A percentile compares a stretch with the other conserved stretches of the same genome.
Evolutionary conservation across 2,329 filamentous ascomycete genomes (phyloP).

Genomic region (Fusarium xylarioides): DNA sequence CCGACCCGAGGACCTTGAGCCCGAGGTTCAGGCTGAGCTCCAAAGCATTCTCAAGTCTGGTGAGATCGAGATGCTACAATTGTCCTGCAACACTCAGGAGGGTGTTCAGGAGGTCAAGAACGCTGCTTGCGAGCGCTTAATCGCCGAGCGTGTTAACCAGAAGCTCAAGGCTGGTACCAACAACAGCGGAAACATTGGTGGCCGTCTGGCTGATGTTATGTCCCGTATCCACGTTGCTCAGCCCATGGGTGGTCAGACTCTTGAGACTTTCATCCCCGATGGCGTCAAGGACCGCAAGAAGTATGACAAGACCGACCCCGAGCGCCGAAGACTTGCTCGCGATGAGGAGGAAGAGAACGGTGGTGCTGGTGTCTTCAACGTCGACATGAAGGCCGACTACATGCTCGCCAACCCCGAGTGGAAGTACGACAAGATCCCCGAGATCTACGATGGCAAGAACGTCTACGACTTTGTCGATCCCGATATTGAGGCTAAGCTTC

Average conservation of each 20-base stretch:
- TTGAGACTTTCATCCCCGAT: constrained; percentile 89
- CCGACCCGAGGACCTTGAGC: constrained; percentile 85
- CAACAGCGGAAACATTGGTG: constrained; percentile 77
- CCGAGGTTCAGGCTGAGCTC: constrained; percentile 79
- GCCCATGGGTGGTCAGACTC: constrained; percentile 80
- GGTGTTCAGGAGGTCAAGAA: constrained; percentile 96
- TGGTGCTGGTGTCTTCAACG: constrained; percentile 94
- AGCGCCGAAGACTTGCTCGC: constrained; percentile 80
- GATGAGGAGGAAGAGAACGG: constrained; percentile 93
- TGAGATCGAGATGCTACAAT: constrained; percentile 90
- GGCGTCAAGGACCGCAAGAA: constrained; percentile 82
- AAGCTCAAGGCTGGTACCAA: constrained; percentile 94
- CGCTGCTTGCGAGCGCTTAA: constrained; percentile 88
- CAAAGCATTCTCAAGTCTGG: constrained; percentile 83
- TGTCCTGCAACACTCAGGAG: constrained; percentile 94
- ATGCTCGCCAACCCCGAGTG: constrained; percentile 87
- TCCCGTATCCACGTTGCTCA: constrained; percentile 96
- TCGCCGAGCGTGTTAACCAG: constrained; percentile 92
- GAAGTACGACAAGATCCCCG: constrained; percentile 96
- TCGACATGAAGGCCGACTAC: constrained; percentile 91
- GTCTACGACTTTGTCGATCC: constrained; percentile 97
- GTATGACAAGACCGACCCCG: constrained; percentile 90
- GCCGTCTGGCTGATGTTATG: constrained; percentile 88
- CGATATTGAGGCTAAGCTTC: constrained; percentile 93
- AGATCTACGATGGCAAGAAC: constrained; percentile 95